Base-by-base conservation (phyloP, 139 green algal species). In the Limnomonas spitsbergensis region DNA sequence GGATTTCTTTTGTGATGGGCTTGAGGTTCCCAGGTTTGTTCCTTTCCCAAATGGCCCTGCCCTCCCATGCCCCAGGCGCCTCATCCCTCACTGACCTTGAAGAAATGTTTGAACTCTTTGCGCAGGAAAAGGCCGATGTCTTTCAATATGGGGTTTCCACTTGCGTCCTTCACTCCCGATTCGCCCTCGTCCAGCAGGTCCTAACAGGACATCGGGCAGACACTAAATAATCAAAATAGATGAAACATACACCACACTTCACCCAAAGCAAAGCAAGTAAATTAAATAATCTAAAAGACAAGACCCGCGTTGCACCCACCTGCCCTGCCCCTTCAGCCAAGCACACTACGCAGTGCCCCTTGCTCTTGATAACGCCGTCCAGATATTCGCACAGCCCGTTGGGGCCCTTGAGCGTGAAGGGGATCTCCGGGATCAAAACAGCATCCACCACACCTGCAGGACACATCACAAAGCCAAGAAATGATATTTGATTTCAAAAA, bases 381-480 rank as follows among this genome's bases (percentile, higher is more conserved):
- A 99, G 56, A 56, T 83, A 39, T 2, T 38, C 31, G 26, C 75
- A 53, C 35, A 83, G 66, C 3, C 69, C 76, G 9, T 47, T 56
- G 29, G 56, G 56, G 27, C 56, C 94, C 4, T 93, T 83, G 31
- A 80, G 36, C 66, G 66, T 83, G 82, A 99, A 98, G 0, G 84
- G 70, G 36, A 97, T 91, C 40, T 76, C 66, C 4, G 61, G 61
- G 36, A 80, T 99, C 37, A 99, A 86, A 80, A 90, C 96, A 4
- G 90, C 84, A 78, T 98, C 94, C 70, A 95, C 91, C 67, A 94
- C 87, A 91, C 91, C 82, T 98, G 90, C 87, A 94, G 86, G n/a
- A n/a, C n/a, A n/a, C 47, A 61, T 61, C 20, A 20, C 14, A 29
- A 20, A 61, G 47, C 47, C 47, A 61, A 29, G 47, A 61, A 61